Evolutionary conservation across 2,329 filamentous ascomycete genomes (phyloP).

Genomic region (Xylaria multiplex): DNA sequence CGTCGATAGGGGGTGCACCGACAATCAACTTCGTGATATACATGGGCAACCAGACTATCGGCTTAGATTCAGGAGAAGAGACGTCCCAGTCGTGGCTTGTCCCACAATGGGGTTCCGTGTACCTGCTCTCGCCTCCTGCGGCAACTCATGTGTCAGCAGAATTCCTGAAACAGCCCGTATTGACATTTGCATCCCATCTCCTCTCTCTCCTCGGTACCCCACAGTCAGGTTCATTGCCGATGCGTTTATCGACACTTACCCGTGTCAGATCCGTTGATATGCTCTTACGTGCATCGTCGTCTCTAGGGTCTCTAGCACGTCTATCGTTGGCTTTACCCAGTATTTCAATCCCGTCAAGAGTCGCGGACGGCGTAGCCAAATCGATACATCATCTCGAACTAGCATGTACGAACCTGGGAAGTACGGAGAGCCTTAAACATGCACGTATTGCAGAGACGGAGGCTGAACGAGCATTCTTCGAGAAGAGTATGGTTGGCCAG

Average conservation of each 20-base stretch:
- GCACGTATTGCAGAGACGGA: constrained; percentile 87
- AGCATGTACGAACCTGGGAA: constrained; percentile 77
- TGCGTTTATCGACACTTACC: constrained; percentile 84
- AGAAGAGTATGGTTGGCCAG: constrained; percentile 98
- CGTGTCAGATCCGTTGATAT: constrained; percentile 88
- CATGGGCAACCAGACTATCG: constrained; percentile 80
- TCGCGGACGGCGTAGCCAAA: constrained; percentile 84
- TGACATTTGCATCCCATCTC: constrained; percentile 91
- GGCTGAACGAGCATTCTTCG: constrained; percentile 94
- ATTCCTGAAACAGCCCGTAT: constrained; percentile 79
- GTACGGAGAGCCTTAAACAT: constrained; percentile 75
- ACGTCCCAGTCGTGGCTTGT: constrained; percentile 82
- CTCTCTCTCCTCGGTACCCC: constrained; percentile 88
- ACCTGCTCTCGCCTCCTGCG: constrained; percentile 62
- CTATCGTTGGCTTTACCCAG: constrained; percentile 84
- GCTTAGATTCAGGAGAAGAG: constrained; percentile 55
- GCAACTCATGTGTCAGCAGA: constrained; percentile 68
- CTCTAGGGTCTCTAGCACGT: constrained; percentile 89
- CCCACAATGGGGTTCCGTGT: constrained; percentile 89
- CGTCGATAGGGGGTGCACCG: constrained; percentile 90
- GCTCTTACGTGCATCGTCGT: constrained; percentile 88
- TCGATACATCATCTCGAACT: constrained; percentile 81
- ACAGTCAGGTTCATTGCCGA: constrained; percentile 81
- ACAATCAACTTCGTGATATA: constrained; percentile 97
- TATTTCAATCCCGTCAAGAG: constrained; percentile 88